Conservation (phyloP, 2,329 filamentous ascomycete species). For the Cylindrodendrum hubeiense region DNA sequence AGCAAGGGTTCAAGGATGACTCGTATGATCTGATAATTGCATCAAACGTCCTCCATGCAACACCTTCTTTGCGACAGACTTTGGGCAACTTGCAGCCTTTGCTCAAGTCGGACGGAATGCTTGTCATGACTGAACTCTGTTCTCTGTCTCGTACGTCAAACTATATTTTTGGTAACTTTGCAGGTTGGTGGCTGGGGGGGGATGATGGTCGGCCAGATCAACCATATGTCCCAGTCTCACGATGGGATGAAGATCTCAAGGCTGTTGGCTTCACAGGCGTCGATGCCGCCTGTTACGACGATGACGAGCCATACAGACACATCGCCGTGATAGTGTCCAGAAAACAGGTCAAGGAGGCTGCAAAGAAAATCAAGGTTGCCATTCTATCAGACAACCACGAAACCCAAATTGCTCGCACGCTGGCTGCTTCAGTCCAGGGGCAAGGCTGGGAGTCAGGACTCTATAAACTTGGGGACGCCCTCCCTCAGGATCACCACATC, state of each 20-base stretch:
- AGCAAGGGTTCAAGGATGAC: constrained; percentile 34
- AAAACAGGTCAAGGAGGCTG: neutral
- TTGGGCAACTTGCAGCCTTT: constrained; percentile 32
- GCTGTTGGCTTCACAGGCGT: constrained; percentile 7
- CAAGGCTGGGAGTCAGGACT: constrained; percentile 1
- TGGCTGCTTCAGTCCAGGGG: neutral
- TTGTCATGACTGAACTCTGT: constrained; percentile 44
- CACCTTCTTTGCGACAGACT: constrained; percentile 39
- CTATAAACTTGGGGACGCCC: neutral
- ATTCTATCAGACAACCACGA: neutral
- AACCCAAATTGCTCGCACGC: neutral
- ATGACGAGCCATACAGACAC: constrained; percentile 19
- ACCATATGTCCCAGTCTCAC: constrained; percentile 17
- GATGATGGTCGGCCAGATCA: constrained; percentile 12
- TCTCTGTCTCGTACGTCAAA: constrained; percentile 14
- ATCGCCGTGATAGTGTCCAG: constrained; percentile 17
- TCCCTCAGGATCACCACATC: neutral
- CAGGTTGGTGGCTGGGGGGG: constrained; percentile 48
- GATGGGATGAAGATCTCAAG: constrained; percentile 22
- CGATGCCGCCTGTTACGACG: constrained; percentile 12
- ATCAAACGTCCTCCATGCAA: constrained; percentile 47
- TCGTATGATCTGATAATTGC: constrained; percentile 45
- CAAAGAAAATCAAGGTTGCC: neutral
- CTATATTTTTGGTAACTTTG: constrained; percentile 46
- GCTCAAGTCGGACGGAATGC: constrained; percentile 45